phyloP scores from a whole-genome alignment of 2,329 filamentous ascomycete species.

The Lachnellula cervina region DNA sequence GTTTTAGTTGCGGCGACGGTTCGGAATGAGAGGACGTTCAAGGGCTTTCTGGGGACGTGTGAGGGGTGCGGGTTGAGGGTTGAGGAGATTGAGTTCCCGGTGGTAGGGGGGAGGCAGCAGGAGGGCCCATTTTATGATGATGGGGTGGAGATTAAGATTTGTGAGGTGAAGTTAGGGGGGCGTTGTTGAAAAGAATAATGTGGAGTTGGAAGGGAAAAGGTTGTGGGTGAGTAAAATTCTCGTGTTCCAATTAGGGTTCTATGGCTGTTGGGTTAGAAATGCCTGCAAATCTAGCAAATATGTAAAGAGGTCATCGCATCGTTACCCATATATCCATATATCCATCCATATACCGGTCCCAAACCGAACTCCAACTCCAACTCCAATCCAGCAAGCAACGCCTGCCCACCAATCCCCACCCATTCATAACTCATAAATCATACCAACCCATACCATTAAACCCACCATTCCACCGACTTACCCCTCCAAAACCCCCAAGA shows the following conservation, averaged over 20 bases:
- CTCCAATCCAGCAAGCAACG: not conserved
- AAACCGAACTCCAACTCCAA: not conserved
- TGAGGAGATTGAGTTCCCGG: slow-evolving; percentile 39
- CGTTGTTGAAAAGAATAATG: slow-evolving; percentile 35
- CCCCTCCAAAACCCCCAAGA: not conserved
- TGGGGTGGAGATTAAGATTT: slow-evolving; percentile 55
- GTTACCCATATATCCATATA: not conserved
- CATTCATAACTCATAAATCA: not conserved
- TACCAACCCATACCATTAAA: not conserved
- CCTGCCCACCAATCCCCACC: not conserved
- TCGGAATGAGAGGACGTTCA: slow-evolving; percentile 65
- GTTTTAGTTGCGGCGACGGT: slow-evolving; percentile 68
- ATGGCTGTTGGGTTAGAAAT: not conserved
- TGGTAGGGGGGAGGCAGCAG: slow-evolving; percentile 40
- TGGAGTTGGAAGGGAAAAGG: slow-evolving; percentile 3
- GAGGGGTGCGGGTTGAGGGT: slow-evolving; percentile 35
- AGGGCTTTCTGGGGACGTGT: slow-evolving; percentile 57
- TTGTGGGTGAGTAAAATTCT: not conserved
- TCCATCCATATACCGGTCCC: not conserved
- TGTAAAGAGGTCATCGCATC: not conserved
- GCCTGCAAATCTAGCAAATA: slow-evolving; percentile 1
- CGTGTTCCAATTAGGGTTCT: too few relatives aligned
- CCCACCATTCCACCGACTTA: not conserved
- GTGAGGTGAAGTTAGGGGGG: slow-evolving; percentile 17
- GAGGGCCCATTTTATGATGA: slow-evolving; percentile 61